phyloP scores from a whole-genome alignment of 2,329 filamentous ascomycete genomes.

The Bipolaris bicolor region DNA sequence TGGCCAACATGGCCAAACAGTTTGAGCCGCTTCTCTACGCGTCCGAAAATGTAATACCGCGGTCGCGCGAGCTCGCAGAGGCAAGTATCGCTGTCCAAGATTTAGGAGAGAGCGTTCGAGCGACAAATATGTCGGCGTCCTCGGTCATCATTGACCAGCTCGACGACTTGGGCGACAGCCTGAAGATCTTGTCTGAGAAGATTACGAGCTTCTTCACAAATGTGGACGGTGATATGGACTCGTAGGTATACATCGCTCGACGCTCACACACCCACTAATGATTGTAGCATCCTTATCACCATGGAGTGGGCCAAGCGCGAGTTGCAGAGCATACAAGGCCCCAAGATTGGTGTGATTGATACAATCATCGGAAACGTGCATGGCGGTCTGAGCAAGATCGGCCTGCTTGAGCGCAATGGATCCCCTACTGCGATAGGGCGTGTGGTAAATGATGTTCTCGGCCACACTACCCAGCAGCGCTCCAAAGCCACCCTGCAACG shows the following conservation, averaged over 20 bases:
- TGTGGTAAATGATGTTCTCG: slow-evolving; percentile 75
- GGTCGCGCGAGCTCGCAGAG: slow-evolving; percentile 86
- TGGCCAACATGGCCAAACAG: slow-evolving; percentile 85
- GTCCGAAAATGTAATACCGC: slow-evolving; percentile 84
- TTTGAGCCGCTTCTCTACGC: slow-evolving; percentile 96
- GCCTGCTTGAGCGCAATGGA: slow-evolving; percentile 46
- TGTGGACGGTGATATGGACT: slow-evolving; percentile 91
- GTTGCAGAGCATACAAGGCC: slow-evolving; percentile 60
- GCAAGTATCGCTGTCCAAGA: slow-evolving; percentile 95
- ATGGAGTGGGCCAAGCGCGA: slow-evolving; percentile 97
- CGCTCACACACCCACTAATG: slow-evolving; percentile 19
- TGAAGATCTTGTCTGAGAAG: slow-evolving; percentile 83
- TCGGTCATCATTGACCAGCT: slow-evolving; percentile 84
- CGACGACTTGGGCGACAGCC: slow-evolving; percentile 81
- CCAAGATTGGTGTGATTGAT: slow-evolving; percentile 63
- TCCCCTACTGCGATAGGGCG: slow-evolving; percentile 71
- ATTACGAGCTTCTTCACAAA: slow-evolving; percentile 92
- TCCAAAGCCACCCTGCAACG: slow-evolving; percentile 81
- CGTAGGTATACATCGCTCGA: slow-evolving; percentile 54
- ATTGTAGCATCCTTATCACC: slow-evolving; percentile 77
- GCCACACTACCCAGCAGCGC: slow-evolving; percentile 78
- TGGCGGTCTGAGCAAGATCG: slow-evolving; percentile 71
- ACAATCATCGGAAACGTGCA: slow-evolving; percentile 86
- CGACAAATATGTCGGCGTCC: slow-evolving; percentile 88
- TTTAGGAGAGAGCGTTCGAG: slow-evolving; percentile 85